Base-by-base conservation (phyloP, 805 yeast species). In the Nematodospora valgi region DNA sequence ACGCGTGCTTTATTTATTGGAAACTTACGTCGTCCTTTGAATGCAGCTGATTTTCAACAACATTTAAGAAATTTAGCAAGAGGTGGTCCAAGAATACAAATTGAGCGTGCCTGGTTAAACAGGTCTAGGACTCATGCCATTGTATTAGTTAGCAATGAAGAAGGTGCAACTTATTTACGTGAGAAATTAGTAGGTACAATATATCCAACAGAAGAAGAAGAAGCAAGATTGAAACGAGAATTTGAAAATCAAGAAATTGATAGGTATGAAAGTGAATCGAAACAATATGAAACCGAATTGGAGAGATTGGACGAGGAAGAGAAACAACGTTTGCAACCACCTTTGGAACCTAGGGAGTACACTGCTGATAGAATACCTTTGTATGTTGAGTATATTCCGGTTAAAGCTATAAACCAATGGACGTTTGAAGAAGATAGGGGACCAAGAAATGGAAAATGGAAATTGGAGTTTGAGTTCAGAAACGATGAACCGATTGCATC, bases 91-190 rank as follows among this genome's bases (percentile, higher is more conserved):
- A 46, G 27, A 15, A 17, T 25, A 15, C 19, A 22, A 5, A 51
- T 70, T 18, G 74, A 68, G 41, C 48, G 74, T 31, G 72, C 71
- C 4, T 70, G 75, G 75, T 48, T 70, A 34, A 69, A 64, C 41
- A 44, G 56, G 27, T 45, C 56, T 23, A 44, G 72, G 44, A 54
- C 72, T 6, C 75, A 70, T 43, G 68, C 66, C 20, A 62, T 67
- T 20, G 67, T 70, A 16, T 50, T 70, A 30, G 57, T 62, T 12
- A 56, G 63, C 31, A 60, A 59, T 24, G 60, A 61, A 35, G 60
- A 59, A 18, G 72, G 74, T 6, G 72, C 75, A 1, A 49, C 40
- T 6, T 47, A 51, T 16, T 46, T 70, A 16, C 59, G 67, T 27
- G 47, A 51, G 17, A 49, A 51, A 23, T 41, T 70, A 39, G 57